phyloP scores from a whole-genome alignment of 768 basidiomycete species.

The Paxillus rubicundulus region DNA sequence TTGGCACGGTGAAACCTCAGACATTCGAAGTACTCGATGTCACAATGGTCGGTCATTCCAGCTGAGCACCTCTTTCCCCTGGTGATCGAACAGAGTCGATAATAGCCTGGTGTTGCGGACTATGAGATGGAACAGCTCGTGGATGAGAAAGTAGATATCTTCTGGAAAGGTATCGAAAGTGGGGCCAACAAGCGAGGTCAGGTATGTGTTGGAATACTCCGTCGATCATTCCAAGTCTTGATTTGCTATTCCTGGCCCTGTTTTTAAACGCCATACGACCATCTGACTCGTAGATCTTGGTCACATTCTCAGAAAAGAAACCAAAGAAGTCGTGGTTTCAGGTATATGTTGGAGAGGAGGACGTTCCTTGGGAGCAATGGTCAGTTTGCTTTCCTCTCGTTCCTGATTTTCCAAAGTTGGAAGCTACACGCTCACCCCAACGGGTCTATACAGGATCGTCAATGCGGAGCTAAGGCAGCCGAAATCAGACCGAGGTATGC shows the following conservation, averaged over 20 bases:
- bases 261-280: neutral
- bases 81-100: too few species aligned
- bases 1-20: slow-evolving; percentile 74
- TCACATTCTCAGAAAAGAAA: slow-evolving; percentile 76
- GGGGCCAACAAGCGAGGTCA: slow-evolving; percentile 64
- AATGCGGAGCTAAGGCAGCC: slow-evolving; percentile 79
- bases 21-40: slow-evolving; percentile 81
- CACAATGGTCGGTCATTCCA: slow-evolving; percentile 59
- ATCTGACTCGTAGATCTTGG: slow-evolving; percentile 47
- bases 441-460: slow-evolving; percentile 53
- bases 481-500: slow-evolving; percentile 55
- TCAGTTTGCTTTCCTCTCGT: slow-evolving; percentile 27
- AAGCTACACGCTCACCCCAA: neutral
- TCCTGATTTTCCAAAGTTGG: neutral
- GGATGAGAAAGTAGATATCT: slow-evolving; percentile 71
- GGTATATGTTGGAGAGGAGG: slow-evolving; percentile 70
- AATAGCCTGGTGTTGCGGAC: slow-evolving; percentile 76
- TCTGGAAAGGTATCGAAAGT: slow-evolving; percentile 76
- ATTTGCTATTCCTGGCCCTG: neutral
- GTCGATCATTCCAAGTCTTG: neutral
- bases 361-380: slow-evolving; percentile 89
- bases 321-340: slow-evolving; percentile 79
- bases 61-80: too few species aligned
- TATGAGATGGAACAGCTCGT: slow-evolving; percentile 68
- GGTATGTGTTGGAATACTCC: slow-evolving; percentile 34